Evolutionary conservation across 179 eudicot species (phyloP), one percentile per base, ranked within the genome.

Genomic region (Sideroxylon spinosum): DNA sequence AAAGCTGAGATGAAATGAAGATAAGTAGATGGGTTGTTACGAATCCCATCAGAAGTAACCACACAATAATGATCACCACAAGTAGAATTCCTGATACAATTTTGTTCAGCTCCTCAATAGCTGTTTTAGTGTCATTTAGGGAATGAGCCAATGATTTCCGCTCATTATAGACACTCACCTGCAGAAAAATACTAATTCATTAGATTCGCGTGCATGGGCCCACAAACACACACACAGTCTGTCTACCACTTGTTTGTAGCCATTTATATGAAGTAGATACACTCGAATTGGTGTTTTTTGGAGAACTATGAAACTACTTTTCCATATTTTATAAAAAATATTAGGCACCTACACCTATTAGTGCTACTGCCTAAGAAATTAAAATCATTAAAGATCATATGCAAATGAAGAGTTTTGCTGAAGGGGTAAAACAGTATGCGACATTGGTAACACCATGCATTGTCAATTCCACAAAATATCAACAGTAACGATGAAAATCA

Each of bases 31-130:
- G 80, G 13, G 92, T 91, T 6, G 92, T 85, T 68, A 91, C 79
- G 55, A 93, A 74, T n/a, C 87, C 94, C 92, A 86, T 90, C 86
- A 91, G 77, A 66, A 93, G 88, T 66, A 90, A 75, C 96, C 96
- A 91, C 22, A 90, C 87, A 16, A 93, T 75, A 32, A 85, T 23
- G 63, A 87, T 85, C 53, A 81, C 82, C 16, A 93, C 53, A 60
- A 86, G 74, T 32, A 84, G 75, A 28, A 88, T 73, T 37, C 79
- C 87, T 7, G 82, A 80, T 46, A 83, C 53, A 57, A 92, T 28
- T 82, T 82, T 90, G 87, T 91, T 86, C 59, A 93, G 76, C 81
- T 93, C 88, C 64, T 86, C 86, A 8, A 93, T 86, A 20, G 91
- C 97, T 63, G 97, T 93, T 79, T 91, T 93, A 70, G 89, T 85